These are phyloP conservation scores for Mycena epipterygia DNA, from an alignment of 768 basidiomycete species.

Conservation along the genomic window DNA sequence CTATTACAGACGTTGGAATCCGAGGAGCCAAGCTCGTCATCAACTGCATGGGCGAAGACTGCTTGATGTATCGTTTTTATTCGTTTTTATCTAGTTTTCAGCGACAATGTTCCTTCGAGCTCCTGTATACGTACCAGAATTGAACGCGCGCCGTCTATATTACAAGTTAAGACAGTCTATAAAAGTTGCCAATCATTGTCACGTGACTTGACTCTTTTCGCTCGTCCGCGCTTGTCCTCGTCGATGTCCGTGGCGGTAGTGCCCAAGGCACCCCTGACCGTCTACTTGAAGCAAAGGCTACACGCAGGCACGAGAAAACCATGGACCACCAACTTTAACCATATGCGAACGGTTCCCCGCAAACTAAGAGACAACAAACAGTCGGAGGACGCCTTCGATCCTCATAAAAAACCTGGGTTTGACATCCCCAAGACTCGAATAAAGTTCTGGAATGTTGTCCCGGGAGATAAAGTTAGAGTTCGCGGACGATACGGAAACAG, in stretches of 20 bases:
- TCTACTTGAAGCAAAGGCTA: constrained; percentile 2
- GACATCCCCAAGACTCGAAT: constrained; percentile 71
- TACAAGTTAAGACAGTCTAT: too few relatives aligned
- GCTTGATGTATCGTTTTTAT: constrained; percentile 25
- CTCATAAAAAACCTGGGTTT: background rate
- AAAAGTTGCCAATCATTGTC: background rate
- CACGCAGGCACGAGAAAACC: constrained; percentile 24
- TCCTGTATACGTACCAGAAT: constrained; percentile 21
- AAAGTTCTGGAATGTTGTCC: constrained; percentile 90
- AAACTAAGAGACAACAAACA: constrained; percentile 8
- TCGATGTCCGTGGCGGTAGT: constrained; percentile 17
- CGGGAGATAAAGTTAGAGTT: constrained; percentile 83
- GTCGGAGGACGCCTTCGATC: constrained; percentile 26
- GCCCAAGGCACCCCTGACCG: constrained; percentile 30
- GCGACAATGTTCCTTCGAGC: constrained; percentile 13
- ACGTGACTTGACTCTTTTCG: background rate
- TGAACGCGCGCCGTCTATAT: background rate
- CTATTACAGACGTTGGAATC: constrained; percentile 78
- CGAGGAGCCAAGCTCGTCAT: constrained; percentile 80
- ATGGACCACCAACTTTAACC: constrained; percentile 37
- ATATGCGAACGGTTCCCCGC: constrained; percentile 28
- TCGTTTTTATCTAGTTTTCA: constrained; percentile 29
- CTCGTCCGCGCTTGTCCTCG: background rate
- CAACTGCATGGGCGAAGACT: constrained; percentile 55
- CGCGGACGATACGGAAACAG: constrained; percentile 72